Conservation (phyloP, 495 filamentous ascomycete species). For the Hypoxylon lenormandii region DNA sequence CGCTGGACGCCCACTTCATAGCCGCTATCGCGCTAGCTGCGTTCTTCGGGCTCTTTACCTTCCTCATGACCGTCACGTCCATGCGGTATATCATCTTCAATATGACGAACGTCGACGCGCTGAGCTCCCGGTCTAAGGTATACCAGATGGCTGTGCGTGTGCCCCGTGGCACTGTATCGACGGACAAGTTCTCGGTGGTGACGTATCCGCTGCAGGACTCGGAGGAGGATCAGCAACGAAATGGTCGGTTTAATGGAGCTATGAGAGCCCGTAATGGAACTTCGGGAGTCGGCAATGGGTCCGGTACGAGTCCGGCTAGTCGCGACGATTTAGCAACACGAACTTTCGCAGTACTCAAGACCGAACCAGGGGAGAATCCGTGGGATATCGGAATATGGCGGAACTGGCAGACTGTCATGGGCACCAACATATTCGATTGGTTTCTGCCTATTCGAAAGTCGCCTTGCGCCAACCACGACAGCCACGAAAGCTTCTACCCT, state of each 20-base stretch:
- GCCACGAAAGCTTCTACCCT: constrained; percentile 61
- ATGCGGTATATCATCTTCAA: constrained; percentile 76
- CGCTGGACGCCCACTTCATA: constrained; percentile 55
- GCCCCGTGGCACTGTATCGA: constrained; percentile 62
- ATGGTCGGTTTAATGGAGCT: constrained; percentile 13
- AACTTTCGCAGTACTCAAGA: constrained; percentile 81
- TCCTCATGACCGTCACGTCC: constrained; percentile 77
- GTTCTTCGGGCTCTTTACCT: constrained; percentile 80
- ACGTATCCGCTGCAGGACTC: constrained; percentile 59
- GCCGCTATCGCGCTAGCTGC: constrained; percentile 58
- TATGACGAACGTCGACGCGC: constrained; percentile 83
- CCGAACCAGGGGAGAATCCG: constrained; percentile 79
- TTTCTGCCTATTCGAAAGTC: constrained; percentile 75
- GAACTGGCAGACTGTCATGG: constrained; percentile 83
- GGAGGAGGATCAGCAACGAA: constrained; percentile 34
- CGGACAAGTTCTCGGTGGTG: constrained; percentile 54
- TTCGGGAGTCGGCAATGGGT: neutral
- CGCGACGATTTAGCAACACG: constrained; percentile 64
- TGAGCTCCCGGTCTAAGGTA: constrained; percentile 70
- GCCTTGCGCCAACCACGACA: constrained; percentile 68
- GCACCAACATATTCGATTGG: constrained; percentile 75
- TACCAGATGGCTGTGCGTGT: constrained; percentile 83
- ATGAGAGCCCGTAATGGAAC: neutral
- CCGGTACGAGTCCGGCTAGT: neutral
- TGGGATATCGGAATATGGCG: constrained; percentile 74